phyloP scores from a whole-genome alignment of 106 monocot species.

The Chionographis japonica region DNA sequence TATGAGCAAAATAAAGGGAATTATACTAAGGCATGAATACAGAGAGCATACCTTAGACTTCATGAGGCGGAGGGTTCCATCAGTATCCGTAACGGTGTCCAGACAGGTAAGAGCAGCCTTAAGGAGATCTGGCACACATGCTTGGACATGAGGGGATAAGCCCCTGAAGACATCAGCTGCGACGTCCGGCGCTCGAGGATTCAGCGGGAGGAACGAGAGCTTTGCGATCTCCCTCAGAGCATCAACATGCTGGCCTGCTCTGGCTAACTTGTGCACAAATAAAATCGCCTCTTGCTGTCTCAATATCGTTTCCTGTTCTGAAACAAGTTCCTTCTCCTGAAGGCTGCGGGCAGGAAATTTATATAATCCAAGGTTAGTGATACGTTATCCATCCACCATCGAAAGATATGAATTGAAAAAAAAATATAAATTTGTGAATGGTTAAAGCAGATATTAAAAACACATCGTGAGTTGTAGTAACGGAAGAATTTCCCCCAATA shows the following conservation, averaged over 20 bases:
- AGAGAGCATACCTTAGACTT: slow-evolving; percentile 73
- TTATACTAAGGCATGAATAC: background rate
- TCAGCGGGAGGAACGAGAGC: slow-evolving; percentile 82
- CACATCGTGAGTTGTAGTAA: no score
- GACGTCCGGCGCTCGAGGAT: slow-evolving; percentile 68
- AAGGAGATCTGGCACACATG: slow-evolving; percentile 86
- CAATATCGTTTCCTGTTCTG: slow-evolving; percentile 74
- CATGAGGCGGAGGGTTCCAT: slow-evolving; percentile 78
- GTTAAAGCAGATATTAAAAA: no score
- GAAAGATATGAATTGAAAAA: no score
- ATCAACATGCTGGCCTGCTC: slow-evolving; percentile 70
- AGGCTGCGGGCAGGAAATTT: slow-evolving; percentile 26
- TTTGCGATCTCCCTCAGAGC: slow-evolving; percentile 79
- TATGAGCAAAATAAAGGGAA: background rate
- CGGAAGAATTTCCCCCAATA: no score
- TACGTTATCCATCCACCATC: no score
- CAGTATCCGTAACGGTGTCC: slow-evolving; percentile 78
- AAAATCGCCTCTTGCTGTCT: slow-evolving; percentile 88
- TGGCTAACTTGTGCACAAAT: slow-evolving; percentile 61
- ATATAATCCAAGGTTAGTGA: background rate
- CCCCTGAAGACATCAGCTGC: slow-evolving; percentile 53
- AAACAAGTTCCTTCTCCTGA: slow-evolving; percentile 70
- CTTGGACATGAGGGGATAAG: slow-evolving; percentile 75
- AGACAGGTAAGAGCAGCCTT: slow-evolving; percentile 68
- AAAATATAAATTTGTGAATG: no score